Percentiles rank a stretch among this genome's conserved stretches.
Conservation (phyloP, 2,329 filamentous ascomycete genomes). For the Sphaerulina musiva region DNA sequence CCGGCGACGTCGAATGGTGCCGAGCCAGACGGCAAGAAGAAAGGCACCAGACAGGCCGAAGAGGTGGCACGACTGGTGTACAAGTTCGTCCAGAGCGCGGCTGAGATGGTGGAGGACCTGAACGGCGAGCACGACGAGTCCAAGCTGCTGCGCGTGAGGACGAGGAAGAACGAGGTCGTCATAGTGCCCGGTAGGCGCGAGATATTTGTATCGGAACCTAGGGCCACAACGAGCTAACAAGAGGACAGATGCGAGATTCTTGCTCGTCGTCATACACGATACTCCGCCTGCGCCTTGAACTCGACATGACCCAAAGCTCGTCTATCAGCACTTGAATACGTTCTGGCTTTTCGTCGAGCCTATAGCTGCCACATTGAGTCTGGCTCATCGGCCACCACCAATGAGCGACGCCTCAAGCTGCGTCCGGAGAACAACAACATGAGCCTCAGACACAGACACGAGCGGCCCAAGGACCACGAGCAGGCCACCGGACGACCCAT, state of each 20-base stretch:
- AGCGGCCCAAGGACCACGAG: too few species aligned
- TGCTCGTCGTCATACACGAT: conserved; percentile 74
- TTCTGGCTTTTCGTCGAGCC: too few species aligned
- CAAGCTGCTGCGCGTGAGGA: conserved; percentile 67
- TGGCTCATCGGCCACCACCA: too few species aligned
- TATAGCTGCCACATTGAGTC: too few species aligned
- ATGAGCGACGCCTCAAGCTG: too few species aligned
- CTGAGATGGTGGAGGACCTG: conserved; percentile 62
- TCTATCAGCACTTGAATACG: too few species aligned
- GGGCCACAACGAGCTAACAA: not conserved
- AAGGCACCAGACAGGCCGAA: conserved; percentile 49
- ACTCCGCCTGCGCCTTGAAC: conserved; percentile 58
- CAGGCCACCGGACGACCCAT: too few species aligned
- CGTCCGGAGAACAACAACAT: too few species aligned
- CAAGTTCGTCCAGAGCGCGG: conserved; percentile 65
- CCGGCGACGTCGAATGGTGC: conserved; percentile 26
- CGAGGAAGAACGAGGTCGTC: conserved; percentile 78
- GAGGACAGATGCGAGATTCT: conserved; percentile 59
- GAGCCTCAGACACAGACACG: too few species aligned
- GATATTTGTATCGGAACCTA: not conserved
- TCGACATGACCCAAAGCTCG: not conserved
- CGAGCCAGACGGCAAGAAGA: conserved; percentile 32
- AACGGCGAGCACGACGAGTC: conserved; percentile 74
- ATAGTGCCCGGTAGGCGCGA: conserved; percentile 58
- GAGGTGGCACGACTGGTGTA: conserved; percentile 71